phyloP scores from a whole-genome alignment of 208 protist species.

The Acanthamoeba triangularis region DNA sequence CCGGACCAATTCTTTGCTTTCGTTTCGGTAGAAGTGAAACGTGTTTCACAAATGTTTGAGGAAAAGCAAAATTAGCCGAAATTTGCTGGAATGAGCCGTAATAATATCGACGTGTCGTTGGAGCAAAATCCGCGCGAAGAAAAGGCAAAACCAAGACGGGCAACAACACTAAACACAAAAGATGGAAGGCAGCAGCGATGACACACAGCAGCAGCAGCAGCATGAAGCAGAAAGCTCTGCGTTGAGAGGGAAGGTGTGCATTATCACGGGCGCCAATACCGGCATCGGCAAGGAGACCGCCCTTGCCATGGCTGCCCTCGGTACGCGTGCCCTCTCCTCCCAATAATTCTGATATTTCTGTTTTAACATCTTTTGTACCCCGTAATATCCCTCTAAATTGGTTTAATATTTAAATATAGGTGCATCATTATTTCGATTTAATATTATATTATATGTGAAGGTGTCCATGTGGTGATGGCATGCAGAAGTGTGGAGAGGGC shows the following conservation, averaged over 20 bases:
- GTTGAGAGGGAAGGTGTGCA: conserved; percentile 13
- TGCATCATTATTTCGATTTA: background rate
- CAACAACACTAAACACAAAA: background rate
- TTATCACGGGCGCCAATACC: conserved; percentile 58
- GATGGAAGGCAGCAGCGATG: background rate
- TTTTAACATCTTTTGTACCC: too few relatives aligned
- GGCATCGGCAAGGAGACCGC: conserved; percentile 73
- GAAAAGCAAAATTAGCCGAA: too few relatives aligned
- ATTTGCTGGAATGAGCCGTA: too few relatives aligned
- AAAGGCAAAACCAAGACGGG: background rate
- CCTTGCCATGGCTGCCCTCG: conserved; percentile 20
- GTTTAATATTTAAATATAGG: background rate
- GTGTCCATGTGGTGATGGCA: conserved; percentile 43
- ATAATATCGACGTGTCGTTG: too few relatives aligned
- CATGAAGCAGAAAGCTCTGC: background rate
- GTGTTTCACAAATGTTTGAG: too few relatives aligned
- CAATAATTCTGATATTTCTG: background rate
- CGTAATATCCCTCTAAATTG: background rate
- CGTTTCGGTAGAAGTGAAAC: too few relatives aligned
- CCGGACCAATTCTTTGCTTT: too few relatives aligned
- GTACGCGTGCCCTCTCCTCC: background rate
- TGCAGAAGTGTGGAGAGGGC: conserved; percentile 25
- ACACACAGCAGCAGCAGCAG: background rate
- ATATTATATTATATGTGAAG: background rate
- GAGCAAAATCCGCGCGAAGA: background rate